Percentiles rank a stretch among this genome's conserved stretches.
phyloP scores from a whole-genome alignment of 1,284 basidiomycete species.

The Erythrobasidium hasegawianum region DNA sequence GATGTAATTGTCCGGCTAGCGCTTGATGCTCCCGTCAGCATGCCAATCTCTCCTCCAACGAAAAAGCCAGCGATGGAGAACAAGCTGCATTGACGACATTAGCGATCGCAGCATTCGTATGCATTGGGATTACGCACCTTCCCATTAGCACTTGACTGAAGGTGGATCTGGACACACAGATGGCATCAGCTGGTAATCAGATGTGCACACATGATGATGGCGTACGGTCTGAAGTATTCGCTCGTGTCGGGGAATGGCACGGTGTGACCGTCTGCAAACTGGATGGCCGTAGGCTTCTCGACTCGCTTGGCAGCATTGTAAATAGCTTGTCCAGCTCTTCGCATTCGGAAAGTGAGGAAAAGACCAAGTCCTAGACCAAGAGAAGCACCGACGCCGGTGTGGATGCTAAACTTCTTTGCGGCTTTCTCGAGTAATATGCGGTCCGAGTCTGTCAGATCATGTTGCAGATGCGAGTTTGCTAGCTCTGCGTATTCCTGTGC shows the following conservation, averaged over 20 bases:
- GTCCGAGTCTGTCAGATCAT: slow-evolving; percentile 25
- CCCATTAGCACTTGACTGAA: slow-evolving; percentile 27
- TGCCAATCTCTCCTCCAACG: slow-evolving; percentile 28
- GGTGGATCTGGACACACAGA: slow-evolving; percentile 12
- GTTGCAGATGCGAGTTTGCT: slow-evolving; percentile 14
- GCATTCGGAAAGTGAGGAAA: slow-evolving; percentile 16
- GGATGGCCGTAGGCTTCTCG: slow-evolving; percentile 25
- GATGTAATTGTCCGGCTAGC: slow-evolving; percentile 10
- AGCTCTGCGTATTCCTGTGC: slow-evolving; percentile 32
- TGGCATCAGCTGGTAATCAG: background rate
- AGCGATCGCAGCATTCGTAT: background rate
- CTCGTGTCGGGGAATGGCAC: slow-evolving; percentile 26
- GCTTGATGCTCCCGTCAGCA: slow-evolving; percentile 21
- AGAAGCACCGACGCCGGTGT: slow-evolving; percentile 29
- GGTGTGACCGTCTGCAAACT: slow-evolving; percentile 29
- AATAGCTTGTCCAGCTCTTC: slow-evolving; percentile 20
- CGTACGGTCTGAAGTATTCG: slow-evolving; percentile 30
- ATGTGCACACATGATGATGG: background rate
- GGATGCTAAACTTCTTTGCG: slow-evolving; percentile 11
- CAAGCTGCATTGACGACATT: background rate
- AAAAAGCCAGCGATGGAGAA: slow-evolving; percentile 31
- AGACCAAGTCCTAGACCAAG: slow-evolving; percentile 21
- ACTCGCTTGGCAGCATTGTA: slow-evolving; percentile 24
- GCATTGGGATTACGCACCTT: background rate
- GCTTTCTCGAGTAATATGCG: slow-evolving; percentile 20